Conservation (phyloP, 1,139 yeast species). For the Zygosaccharomyces pseudobailii region DNA sequence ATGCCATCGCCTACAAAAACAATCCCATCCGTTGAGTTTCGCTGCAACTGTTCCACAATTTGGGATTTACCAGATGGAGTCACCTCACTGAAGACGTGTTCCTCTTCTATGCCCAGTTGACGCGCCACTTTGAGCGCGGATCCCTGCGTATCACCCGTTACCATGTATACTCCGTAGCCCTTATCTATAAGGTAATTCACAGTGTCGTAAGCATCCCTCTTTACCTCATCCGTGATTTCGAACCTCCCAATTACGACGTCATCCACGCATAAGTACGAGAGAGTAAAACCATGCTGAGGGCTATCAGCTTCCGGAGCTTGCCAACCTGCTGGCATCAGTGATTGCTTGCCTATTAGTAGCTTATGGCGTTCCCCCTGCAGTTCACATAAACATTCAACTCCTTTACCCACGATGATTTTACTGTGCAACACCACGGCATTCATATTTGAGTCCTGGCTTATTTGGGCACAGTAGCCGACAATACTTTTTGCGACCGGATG, state of each 20-base stretch:
- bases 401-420: constrained; percentile 62
- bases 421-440: constrained; percentile 38
- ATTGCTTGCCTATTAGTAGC: constrained; percentile 55
- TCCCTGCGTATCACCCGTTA: constrained; percentile 75
- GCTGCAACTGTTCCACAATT: constrained; percentile 58
- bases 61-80: constrained; percentile 74
- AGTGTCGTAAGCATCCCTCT: constrained; percentile 59
- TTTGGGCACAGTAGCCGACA: constrained; percentile 31
- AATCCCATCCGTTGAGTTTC: constrained; percentile 38
- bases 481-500: constrained; percentile 87
- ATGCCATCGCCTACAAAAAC: constrained; percentile 97
- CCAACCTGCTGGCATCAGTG: constrained; percentile 38
- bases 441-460: constrained; percentile 13
- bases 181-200: constrained; percentile 49
- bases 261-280: constrained; percentile 47
- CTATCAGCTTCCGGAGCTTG: constrained; percentile 14
- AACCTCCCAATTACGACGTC: constrained; percentile 57
- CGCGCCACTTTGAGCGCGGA: constrained; percentile 65
- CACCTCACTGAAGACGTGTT: constrained; percentile 70
- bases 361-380: constrained; percentile 23
- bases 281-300: constrained; percentile 29
- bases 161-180: constrained; percentile 74
- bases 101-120: constrained; percentile 59
- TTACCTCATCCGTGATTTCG: constrained; percentile 65
- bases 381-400: constrained; percentile 45